Conservation (phyloP, 441 rosid genomes). For the Corymbia calophylla region DNA sequence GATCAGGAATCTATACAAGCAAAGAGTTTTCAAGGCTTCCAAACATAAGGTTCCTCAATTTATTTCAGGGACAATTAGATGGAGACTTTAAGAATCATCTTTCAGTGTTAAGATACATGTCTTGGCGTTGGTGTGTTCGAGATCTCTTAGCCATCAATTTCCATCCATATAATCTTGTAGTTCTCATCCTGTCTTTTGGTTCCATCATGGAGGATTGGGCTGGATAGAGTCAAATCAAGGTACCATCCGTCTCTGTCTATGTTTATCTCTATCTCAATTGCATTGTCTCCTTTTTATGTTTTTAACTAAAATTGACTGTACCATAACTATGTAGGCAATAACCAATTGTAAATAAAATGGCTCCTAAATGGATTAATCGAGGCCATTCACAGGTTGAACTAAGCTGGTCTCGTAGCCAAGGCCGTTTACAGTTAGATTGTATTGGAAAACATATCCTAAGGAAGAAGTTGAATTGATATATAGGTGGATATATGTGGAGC, state of each 20-base stretch:
- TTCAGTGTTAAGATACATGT: background rate
- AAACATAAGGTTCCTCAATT: background rate
- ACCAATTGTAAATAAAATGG: too few relatives aligned
- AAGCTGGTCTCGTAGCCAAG: background rate
- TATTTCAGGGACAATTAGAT: fast-evolving
- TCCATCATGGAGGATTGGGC: background rate
- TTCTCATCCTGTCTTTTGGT: fast-evolving
- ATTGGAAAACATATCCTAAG: too few relatives aligned
- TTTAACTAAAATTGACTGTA: too few relatives aligned
- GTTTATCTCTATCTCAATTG: background rate
- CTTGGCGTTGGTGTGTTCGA: fast-evolving
- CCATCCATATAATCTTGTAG: background rate
- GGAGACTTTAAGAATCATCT: background rate
- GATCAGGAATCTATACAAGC: too few relatives aligned
- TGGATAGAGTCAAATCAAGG: background rate
- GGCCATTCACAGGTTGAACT: background rate
- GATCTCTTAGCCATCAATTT: background rate
- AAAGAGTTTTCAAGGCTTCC: background rate
- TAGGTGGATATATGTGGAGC: too few relatives aligned
- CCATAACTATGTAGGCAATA: background rate
- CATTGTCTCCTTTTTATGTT: background rate
- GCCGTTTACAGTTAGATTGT: background rate
- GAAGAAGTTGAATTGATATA: background rate
- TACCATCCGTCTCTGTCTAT: fast-evolving
- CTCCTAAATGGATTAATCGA: background rate